Evolutionary conservation across 2,329 filamentous ascomycete species (phyloP).

Genomic region (Thielaviopsis populi): DNA sequence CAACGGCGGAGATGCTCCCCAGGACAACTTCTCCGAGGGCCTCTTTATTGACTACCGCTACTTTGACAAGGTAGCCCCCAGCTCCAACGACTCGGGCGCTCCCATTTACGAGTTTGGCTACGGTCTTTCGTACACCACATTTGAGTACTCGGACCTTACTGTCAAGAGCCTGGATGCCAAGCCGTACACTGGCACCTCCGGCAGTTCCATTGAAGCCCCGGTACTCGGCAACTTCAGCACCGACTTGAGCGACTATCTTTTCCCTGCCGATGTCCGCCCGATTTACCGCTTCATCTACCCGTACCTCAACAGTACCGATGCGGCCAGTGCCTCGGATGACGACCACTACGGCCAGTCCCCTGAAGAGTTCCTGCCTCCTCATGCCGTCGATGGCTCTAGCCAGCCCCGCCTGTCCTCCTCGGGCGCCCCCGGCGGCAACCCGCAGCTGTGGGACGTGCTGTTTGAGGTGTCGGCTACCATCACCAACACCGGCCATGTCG

Average conservation of each 20-base stretch:
- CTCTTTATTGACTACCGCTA: constrained; percentile 73
- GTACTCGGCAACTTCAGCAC: constrained; percentile 49
- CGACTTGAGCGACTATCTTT: constrained; percentile 49
- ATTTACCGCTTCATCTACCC: constrained; percentile 51
- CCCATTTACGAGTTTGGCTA: constrained; percentile 72
- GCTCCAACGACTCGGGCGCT: constrained; percentile 31
- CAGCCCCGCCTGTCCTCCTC: constrained; percentile 39
- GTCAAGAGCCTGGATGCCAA: constrained; percentile 34
- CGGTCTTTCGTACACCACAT: constrained; percentile 68
- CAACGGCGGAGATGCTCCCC: constrained; percentile 50
- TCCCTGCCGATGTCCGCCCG: constrained; percentile 43
- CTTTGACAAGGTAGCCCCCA: constrained; percentile 46
- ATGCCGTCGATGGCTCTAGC: constrained; percentile 38
- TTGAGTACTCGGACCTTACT: constrained; percentile 54
- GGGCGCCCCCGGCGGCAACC: constrained; percentile 48
- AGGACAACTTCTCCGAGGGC: constrained; percentile 61
- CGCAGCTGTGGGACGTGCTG: constrained; percentile 49
- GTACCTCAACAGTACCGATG: constrained; percentile 52
- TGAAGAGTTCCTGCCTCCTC: constrained; percentile 44
- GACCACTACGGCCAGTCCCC: constrained; percentile 44
- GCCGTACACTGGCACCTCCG: constrained; percentile 44
- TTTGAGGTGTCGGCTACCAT: constrained; percentile 54
- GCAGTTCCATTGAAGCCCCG: constrained; percentile 48
- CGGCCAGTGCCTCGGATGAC: constrained; percentile 39
- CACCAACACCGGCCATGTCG: constrained; percentile 51